Percentiles rank a stretch among this genome's conserved stretches.
Evolutionary conservation across 345 rosid genomes (phyloP).

Genomic region (Camelina neglecta): DNA sequence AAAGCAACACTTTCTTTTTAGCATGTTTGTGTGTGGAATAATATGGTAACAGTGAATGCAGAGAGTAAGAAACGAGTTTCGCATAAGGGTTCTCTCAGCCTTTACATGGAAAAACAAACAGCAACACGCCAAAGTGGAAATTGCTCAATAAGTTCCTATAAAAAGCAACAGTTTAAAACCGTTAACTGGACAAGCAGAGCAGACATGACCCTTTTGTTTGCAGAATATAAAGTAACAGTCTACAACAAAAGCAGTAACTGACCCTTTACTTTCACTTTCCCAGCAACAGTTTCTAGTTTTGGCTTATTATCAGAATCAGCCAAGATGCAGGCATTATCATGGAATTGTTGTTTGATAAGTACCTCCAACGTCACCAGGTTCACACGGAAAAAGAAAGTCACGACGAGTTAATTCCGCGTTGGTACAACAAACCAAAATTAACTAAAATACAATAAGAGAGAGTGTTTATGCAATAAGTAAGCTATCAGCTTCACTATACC

Average conservation of each 20-base stretch:
- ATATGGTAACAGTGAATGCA: slow-evolving; percentile 23
- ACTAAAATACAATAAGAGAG: slow-evolving; percentile 27
- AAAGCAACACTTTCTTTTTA: slow-evolving; percentile 27
- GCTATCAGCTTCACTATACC: slow-evolving; percentile 32
- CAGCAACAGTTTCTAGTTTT: slow-evolving; percentile 31
- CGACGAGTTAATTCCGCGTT: slow-evolving; percentile 5
- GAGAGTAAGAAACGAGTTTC: slow-evolving; percentile 6
- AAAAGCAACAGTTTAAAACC: slow-evolving; percentile 20
- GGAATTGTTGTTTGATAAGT: slow-evolving; percentile 26
- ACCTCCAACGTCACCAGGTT: slow-evolving; percentile 17
- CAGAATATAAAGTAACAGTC: slow-evolving; percentile 3
- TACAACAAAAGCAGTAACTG: slow-evolving; percentile 23
- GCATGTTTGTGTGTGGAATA: slow-evolving; percentile 15
- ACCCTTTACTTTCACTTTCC: slow-evolving; percentile 32
- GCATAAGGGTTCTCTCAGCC: slow-evolving; percentile 12
- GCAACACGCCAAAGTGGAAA: slow-evolving; percentile 29
- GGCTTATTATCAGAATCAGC: slow-evolving; percentile 37
- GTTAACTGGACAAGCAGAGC: slow-evolving; percentile 21
- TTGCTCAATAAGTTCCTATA: slow-evolving; percentile 22
- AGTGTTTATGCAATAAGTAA: slow-evolving; percentile 30
- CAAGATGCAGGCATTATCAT: slow-evolving; percentile 33
- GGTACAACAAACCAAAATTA: slow-evolving; percentile 28
- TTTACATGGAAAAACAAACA: slow-evolving; percentile 28
- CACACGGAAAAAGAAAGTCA: not conserved
- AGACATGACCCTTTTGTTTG: slow-evolving; percentile 33